Evolutionary conservation across 257 asterid genomes (phyloP), one percentile per base, ranked within the genome.

Genomic region (Linaria vulgaris): DNA sequence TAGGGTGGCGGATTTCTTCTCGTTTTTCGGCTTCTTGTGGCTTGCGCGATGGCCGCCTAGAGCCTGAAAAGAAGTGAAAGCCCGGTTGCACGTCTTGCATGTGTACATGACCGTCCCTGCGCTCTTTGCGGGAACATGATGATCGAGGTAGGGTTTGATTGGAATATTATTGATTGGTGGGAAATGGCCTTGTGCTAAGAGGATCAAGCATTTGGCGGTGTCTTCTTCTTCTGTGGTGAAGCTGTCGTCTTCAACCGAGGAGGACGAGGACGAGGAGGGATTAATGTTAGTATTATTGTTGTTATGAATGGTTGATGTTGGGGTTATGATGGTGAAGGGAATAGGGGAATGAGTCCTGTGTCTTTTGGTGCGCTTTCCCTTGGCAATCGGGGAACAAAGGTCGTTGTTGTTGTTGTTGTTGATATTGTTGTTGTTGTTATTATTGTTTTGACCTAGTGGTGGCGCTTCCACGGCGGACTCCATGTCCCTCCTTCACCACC

Each of bases 41-140:
- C 95, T 86, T 16, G 95, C 79, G 23, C 95, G 77, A 76, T 83
- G 95, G 59, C 95, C 95, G 1, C 95, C 95, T 3, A 86, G 79
- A 58, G 95, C 95, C 58, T 86, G 91, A 61, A 86, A 86, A 1
- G 91, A 86, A 0, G 82, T 55, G 66, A 86, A 86, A 2, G 82
- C 47, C 30, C 91, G 71, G 47, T 60, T 68, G 52, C 95, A 86
- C 6, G 95, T 86, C 77, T 86, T 86, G 82, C 91, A 86, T 61
- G 80, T 74, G 74, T 83, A 86, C 15, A 72, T 63, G 22, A 70
- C 51, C 52, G 72, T 15, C 10, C 9, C 25, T 1, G 34, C 43
- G n/a, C n/a, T n/a, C n/a, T 21, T 63, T 68, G 61, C 52, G 34
- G 34, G 6, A 27, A 27, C 34, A 27, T 27, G 34, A 2, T 27